Evolutionary conservation across 495 filamentous ascomycete species (phyloP).

Genomic region (Aspergillus bridgeri): DNA sequence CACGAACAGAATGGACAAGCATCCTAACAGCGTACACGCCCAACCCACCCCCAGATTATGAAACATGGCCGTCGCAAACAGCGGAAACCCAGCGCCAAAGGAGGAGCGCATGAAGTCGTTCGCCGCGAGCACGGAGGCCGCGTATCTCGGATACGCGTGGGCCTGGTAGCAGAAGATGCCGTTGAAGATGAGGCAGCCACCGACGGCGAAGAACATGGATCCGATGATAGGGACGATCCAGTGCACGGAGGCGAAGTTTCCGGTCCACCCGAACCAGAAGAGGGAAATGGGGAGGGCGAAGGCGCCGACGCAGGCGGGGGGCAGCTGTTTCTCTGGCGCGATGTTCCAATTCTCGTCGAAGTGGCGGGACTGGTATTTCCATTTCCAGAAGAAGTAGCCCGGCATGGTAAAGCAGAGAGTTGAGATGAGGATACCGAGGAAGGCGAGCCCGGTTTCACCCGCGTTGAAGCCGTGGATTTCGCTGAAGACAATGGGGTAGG

Average conservation of each 20-base stretch:
- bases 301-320: slow-evolving; percentile 44
- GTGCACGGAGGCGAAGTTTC: slow-evolving; percentile 44
- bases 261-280: slow-evolving; percentile 63
- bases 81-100: slow-evolving; percentile 49
- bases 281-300: slow-evolving; percentile 49
- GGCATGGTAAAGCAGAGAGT: slow-evolving; percentile 37
- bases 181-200: slow-evolving; percentile 56
- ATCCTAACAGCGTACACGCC: slow-evolving; percentile 59
- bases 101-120: slow-evolving; percentile 47
- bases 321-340: slow-evolving; percentile 46
- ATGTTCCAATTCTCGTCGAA: slow-evolving; percentile 37
- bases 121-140: slow-evolving; percentile 48
- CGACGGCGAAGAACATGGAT: slow-evolving; percentile 49
- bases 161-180: slow-evolving; percentile 44
- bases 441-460: slow-evolving; percentile 46
- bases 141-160: slow-evolving; percentile 42
- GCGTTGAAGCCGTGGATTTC: slow-evolving; percentile 48
- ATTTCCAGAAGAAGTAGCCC: slow-evolving; percentile 45
- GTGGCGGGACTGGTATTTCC: slow-evolving; percentile 32
- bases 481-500: slow-evolving; percentile 51
- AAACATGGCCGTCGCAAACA: slow-evolving; percentile 48
- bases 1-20: slow-evolving; percentile 42
- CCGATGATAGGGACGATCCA: slow-evolving; percentile 62
- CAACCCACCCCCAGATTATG: slow-evolving; percentile 60
- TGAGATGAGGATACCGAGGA: slow-evolving; percentile 45